phyloP scores from a whole-genome alignment of 2,329 filamentous ascomycete species.

The Diaporthe ilicicola region DNA sequence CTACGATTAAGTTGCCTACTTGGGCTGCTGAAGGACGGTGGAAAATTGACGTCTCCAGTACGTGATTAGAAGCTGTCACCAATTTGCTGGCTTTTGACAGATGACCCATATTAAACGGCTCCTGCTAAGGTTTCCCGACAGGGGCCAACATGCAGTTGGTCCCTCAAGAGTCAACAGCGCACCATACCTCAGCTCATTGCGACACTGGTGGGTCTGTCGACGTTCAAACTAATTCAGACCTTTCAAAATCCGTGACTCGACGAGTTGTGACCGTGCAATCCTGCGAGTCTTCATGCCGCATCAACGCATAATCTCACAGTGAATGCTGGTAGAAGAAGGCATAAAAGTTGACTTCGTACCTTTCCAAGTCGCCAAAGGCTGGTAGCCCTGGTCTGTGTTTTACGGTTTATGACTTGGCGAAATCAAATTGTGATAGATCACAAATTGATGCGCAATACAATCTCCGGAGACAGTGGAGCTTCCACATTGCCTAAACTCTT shows the following conservation, averaged over 20 bases:
- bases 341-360: no score
- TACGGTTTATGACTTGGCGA: no score
- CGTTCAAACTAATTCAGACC: background rate
- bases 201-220: background rate
- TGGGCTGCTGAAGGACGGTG: background rate
- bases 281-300: background rate
- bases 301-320: no score
- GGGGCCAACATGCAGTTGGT: background rate
- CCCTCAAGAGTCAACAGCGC: background rate
- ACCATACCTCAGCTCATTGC: background rate
- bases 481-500: background rate
- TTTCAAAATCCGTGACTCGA: background rate
- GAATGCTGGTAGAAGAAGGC: no score
- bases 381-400: no score
- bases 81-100: background rate
- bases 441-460: background rate
- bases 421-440: constrained; percentile 2
- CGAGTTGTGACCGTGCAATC: background rate
- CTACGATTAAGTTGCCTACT: background rate
- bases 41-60: constrained; percentile 4
- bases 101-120: background rate
- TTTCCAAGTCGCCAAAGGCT: no score
- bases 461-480: background rate
- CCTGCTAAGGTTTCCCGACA: background rate
- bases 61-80: background rate